These are phyloP conservation scores for Trametes versicolor DNA, from an alignment of 1,284 basidiomycete genomes.

Conservation along the genomic window DNA sequence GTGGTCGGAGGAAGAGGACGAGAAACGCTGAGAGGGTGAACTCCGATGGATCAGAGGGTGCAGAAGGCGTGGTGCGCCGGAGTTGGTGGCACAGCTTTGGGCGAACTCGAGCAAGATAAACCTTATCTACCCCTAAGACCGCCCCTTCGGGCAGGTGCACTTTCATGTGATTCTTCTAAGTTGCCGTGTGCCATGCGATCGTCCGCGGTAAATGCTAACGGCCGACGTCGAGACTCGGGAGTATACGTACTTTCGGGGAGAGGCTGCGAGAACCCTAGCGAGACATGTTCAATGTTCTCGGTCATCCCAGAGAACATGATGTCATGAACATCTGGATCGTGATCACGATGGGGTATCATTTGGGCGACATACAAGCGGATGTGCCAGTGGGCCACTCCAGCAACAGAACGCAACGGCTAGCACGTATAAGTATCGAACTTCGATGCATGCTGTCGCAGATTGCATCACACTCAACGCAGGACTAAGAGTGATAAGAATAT, in stretches of 20 bases:
- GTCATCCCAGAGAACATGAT: too few species aligned
- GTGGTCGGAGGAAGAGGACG: not conserved
- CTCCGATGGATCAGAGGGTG: not conserved
- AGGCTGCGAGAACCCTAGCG: too few species aligned
- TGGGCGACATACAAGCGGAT: too few species aligned
- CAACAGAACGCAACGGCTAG: too few species aligned
- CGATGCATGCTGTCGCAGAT: not conserved
- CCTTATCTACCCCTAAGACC: not conserved
- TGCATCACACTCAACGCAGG: not conserved
- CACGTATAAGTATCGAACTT: too few species aligned
- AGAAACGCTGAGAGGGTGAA: not conserved
- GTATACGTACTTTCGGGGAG: too few species aligned
- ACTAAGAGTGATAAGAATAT: not conserved
- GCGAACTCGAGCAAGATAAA: not conserved
- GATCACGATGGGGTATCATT: too few species aligned
- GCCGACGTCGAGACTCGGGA: too few species aligned
- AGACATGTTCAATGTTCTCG: too few species aligned
- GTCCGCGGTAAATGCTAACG: not conserved
- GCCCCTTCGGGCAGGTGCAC: not conserved
- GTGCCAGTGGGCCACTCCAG: too few species aligned
- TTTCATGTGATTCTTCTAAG: not conserved
- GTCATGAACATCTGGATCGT: too few species aligned
- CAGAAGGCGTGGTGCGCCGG: not conserved
- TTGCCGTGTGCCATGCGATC: not conserved
- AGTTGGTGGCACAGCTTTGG: slow-evolving; percentile 3